These are phyloP conservation scores for Eurotiales sp. DNA, from an alignment of 2,329 filamentous ascomycete genomes.

Conservation along the genomic window DNA sequence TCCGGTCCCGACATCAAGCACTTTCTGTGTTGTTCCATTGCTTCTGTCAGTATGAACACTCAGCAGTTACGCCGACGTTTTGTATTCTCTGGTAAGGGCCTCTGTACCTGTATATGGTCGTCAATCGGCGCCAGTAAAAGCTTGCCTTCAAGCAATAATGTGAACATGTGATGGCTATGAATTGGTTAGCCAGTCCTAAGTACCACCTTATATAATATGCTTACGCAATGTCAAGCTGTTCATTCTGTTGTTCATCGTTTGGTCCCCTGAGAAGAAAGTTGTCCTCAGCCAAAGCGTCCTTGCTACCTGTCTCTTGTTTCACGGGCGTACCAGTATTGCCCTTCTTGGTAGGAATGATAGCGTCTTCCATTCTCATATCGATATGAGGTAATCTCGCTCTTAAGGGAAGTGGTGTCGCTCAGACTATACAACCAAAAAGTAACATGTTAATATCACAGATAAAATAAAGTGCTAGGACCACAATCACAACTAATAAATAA, in stretches of 20 bases:
- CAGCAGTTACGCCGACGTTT: not conserved
- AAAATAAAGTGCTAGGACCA: not conserved
- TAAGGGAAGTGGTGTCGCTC: slow-evolving; percentile 19
- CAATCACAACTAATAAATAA: not conserved
- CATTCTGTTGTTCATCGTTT: slow-evolving; percentile 8
- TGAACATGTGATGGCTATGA: slow-evolving; percentile 9
- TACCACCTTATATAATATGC: not conserved
- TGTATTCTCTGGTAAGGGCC: not conserved
- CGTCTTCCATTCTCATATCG: slow-evolving; percentile 28
- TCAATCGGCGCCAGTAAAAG: slow-evolving; percentile 2
- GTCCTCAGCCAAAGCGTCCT: not conserved
- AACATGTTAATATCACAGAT: not conserved
- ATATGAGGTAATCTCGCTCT: slow-evolving; percentile 18
- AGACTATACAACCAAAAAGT: not conserved
- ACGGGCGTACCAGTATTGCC: not conserved
- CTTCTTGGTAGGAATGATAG: slow-evolving; percentile 27
- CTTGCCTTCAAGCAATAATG: not conserved
- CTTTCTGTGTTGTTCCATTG: not conserved
- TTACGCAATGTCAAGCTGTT: slow-evolving; percentile 8
- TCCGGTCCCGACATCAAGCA: slow-evolving; percentile 12
- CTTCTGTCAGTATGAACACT: not conserved
- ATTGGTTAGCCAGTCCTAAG: not conserved
- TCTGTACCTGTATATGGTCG: not conserved
- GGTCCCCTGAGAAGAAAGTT: slow-evolving; percentile 7
- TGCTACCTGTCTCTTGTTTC: not conserved